These are phyloP conservation scores for Posidonia oceanica DNA, from an alignment of 116 monocot genomes.

Conservation along the genomic window DNA sequence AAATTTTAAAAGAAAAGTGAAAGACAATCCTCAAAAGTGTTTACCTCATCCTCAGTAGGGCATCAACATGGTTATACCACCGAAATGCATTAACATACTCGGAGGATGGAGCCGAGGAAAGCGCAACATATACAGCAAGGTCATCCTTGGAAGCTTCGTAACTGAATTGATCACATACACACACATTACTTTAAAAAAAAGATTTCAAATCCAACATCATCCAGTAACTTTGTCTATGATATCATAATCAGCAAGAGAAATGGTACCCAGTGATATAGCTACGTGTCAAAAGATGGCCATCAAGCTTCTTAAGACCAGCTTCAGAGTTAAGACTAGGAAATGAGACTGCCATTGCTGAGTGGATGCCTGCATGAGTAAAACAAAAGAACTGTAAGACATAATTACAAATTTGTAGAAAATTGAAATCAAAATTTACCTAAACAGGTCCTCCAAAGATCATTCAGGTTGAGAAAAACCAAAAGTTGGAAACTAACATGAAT, in stretches of 20 bases:
- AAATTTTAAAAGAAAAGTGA: background rate
- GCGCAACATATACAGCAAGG: constrained; percentile 29
- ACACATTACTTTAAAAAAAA: background rate
- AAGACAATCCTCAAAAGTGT: background rate
- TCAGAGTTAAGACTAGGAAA: constrained; percentile 30
- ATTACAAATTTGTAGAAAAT: too few relatives aligned
- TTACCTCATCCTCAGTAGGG: constrained; percentile 53
- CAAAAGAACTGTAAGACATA: too few relatives aligned
- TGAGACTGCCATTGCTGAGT: constrained; percentile 20
- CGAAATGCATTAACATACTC: constrained; percentile 51
- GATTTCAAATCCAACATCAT: background rate
- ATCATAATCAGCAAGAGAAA: background rate
- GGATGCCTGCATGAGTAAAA: background rate
- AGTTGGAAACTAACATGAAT: too few relatives aligned
- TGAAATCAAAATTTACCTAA: too few relatives aligned
- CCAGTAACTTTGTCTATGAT: background rate
- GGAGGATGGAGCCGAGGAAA: constrained; percentile 24
- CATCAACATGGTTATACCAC: constrained; percentile 80
- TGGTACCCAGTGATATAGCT: constrained; percentile 65
- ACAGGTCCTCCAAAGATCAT: too few relatives aligned
- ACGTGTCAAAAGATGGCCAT: constrained; percentile 60
- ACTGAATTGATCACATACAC: constrained; percentile 8
- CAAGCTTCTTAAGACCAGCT: constrained; percentile 55
- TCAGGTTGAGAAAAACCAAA: too few relatives aligned
- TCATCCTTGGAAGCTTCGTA: constrained; percentile 91